Evolutionary conservation across 106 monocot species (phyloP).

Genomic region (Ottelia alismoides): DNA sequence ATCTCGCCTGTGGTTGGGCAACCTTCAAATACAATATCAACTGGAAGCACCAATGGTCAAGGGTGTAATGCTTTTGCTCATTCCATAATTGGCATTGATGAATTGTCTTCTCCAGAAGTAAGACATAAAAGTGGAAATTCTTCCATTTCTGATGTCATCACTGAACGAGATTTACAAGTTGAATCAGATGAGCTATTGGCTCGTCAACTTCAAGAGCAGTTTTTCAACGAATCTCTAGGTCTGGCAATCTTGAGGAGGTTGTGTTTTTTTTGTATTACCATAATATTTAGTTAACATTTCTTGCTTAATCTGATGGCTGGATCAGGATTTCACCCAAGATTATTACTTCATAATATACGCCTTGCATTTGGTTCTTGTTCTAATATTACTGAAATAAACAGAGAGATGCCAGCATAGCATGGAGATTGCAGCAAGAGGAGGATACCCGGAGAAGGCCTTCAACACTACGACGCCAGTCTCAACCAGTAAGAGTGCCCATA

Average conservation of each 20-base stretch:
- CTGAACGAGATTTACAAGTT: conserved; percentile 25
- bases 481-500: conserved; percentile 6
- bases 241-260: conserved; percentile 40
- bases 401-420: conserved; percentile 39
- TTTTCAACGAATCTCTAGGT: conserved; percentile 43
- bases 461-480: conserved; percentile 8
- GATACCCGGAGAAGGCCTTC: conserved; percentile 12
- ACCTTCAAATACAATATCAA: conserved; percentile 13
- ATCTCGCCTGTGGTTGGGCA: conserved; percentile 6
- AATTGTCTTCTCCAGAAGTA: conserved; percentile 26
- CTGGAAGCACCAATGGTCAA: conserved; percentile 10
- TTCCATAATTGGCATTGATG: conserved; percentile 60
- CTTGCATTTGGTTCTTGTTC: conserved; percentile 1
- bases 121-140: conserved; percentile 4
- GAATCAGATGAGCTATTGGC: conserved; percentile 76
- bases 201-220: conserved; percentile 70
- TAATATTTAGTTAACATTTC: background rate
- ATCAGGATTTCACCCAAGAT: background rate
- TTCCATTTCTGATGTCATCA: conserved; percentile 12
- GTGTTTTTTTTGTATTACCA: background rate
- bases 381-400: conserved; percentile 9
- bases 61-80: background rate
- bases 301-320: background rate
- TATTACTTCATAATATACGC: background rate
- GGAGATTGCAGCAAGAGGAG: conserved; percentile 50